A percentile compares a stretch with the other conserved stretches of the same genome.
These are phyloP conservation scores for Helminthosporium solani DNA, from an alignment of 2,329 filamentous ascomycete genomes.

Conservation along the genomic window DNA sequence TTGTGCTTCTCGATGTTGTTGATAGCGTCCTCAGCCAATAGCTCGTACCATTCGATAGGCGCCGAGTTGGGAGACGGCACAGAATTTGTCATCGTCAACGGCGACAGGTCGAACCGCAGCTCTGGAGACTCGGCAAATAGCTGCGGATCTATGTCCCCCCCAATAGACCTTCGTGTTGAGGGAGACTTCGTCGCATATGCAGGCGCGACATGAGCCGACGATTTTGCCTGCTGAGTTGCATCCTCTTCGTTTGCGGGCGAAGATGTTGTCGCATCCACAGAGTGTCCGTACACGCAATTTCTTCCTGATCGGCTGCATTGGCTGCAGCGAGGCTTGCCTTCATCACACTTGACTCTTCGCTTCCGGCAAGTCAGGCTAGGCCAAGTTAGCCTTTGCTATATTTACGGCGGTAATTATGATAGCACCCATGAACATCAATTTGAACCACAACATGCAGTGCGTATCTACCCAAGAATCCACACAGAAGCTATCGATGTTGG, in stretches of 20 bases:
- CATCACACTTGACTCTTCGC: slow-evolving; percentile 55
- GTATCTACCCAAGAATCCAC: background rate
- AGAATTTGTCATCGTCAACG: slow-evolving; percentile 31
- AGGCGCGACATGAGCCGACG: slow-evolving; percentile 15
- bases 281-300: slow-evolving; percentile 43
- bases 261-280: slow-evolving; percentile 11
- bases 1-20: slow-evolving; percentile 40
- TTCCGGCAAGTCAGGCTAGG: slow-evolving; percentile 48
- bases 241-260: slow-evolving; percentile 15
- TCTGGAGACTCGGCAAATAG: slow-evolving; percentile 31
- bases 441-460: background rate
- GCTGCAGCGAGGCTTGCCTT: slow-evolving; percentile 47
- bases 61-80: slow-evolving; percentile 46
- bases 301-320: slow-evolving; percentile 48
- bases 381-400: slow-evolving; percentile 12
- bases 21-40: slow-evolving; percentile 49
- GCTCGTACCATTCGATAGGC: slow-evolving; percentile 52
- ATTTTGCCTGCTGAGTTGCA: slow-evolving; percentile 11
- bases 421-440: background rate
- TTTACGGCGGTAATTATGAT: background rate
- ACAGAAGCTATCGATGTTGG: background rate
- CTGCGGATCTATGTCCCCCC: slow-evolving; percentile 21
- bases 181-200: slow-evolving; percentile 16
- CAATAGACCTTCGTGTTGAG: slow-evolving; percentile 17
- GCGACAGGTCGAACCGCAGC: slow-evolving; percentile 32